Percentiles rank a stretch among this genome's conserved stretches.
These are phyloP conservation scores for Penicillium bialowiezense DNA, from an alignment of 495 filamentous ascomycete species.

Conservation along the genomic window DNA sequence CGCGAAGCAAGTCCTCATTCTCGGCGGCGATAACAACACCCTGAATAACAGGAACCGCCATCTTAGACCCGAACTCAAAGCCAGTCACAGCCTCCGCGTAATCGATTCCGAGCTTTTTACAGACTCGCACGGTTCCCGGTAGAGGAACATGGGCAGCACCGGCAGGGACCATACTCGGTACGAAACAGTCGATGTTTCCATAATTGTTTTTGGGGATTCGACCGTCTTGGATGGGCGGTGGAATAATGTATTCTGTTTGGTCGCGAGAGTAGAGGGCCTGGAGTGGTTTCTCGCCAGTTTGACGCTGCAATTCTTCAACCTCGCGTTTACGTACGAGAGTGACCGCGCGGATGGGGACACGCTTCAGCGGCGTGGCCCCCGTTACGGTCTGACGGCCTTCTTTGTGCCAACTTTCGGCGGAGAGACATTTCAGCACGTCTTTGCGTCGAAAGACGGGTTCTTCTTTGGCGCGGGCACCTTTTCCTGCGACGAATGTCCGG, in stretches of 20 bases:
- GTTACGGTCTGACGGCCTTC: conserved; percentile 75
- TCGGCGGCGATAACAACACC: conserved; percentile 87
- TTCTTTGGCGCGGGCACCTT: conserved; percentile 63
- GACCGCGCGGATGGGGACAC: conserved; percentile 85
- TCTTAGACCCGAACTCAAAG: conserved; percentile 92
- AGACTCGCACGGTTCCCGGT: conserved; percentile 71
- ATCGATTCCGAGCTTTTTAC: conserved; percentile 79
- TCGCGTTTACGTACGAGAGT: conserved; percentile 86
- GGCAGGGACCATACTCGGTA: conserved; percentile 83
- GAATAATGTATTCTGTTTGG: conserved; percentile 93
- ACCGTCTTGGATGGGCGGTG: conserved; percentile 79
- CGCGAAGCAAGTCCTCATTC: conserved; percentile 68
- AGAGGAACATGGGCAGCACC: conserved; percentile 82
- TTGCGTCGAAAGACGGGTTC: conserved; percentile 78
- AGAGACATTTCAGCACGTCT: conserved; percentile 82
- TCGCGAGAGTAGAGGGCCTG: conserved; percentile 80
- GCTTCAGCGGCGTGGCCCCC: conserved; percentile 75
- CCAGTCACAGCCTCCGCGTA: conserved; percentile 94
- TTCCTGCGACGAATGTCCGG: conserved; percentile 68
- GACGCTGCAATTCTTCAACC: conserved; percentile 76
- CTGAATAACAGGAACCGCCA: conserved; percentile 87
- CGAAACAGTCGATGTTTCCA: conserved; percentile 96
- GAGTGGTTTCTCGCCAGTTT: conserved; percentile 75
- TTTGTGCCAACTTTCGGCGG: conserved; percentile 96
- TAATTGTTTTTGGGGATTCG: conserved; percentile 92